A percentile compares a stretch with the other conserved stretches of the same genome.
phyloP scores from a whole-genome alignment of 805 yeast genomes.

The Kluyveromyces aestuarii region DNA sequence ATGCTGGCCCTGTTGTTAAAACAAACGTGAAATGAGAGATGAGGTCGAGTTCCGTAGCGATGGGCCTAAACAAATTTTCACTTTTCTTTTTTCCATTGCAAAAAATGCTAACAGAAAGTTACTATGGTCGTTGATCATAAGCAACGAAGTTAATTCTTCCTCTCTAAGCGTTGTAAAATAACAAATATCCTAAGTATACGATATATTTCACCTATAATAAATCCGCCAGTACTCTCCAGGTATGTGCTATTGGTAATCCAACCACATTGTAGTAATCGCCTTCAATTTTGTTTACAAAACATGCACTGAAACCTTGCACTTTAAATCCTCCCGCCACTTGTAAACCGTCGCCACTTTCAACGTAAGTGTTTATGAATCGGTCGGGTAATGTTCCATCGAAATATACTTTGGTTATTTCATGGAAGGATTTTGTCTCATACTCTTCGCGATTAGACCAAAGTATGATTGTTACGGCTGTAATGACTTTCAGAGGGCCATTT shows the following conservation, averaged over 20 bases:
- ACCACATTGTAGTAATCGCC: conserved; percentile 87
- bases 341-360: conserved; percentile 61
- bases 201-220: conserved; percentile 31
- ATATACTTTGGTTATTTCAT: conserved; percentile 34
- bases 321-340: conserved; percentile 91
- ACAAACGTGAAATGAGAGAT: too few species aligned
- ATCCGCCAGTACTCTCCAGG: conserved; percentile 23
- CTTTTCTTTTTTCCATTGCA: neutral
- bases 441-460: conserved; percentile 12
- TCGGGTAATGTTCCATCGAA: conserved; percentile 41
- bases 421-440: conserved; percentile 18
- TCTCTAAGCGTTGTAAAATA: neutral
- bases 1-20: too few species aligned
- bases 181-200: neutral
- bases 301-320: conserved; percentile 65
- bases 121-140: neutral
- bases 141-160: neutral
- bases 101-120: too few species aligned
- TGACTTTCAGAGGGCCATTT: conserved; percentile 41
- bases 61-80: neutral
- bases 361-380: conserved; percentile 52
- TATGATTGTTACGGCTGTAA: conserved; percentile 46
- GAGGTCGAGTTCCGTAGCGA: neutral
- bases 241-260: conserved; percentile 67
- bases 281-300: conserved; percentile 48